These are phyloP conservation scores for Boletus coccyginus DNA, from an alignment of 768 basidiomycete species.

Conservation along the genomic window DNA sequence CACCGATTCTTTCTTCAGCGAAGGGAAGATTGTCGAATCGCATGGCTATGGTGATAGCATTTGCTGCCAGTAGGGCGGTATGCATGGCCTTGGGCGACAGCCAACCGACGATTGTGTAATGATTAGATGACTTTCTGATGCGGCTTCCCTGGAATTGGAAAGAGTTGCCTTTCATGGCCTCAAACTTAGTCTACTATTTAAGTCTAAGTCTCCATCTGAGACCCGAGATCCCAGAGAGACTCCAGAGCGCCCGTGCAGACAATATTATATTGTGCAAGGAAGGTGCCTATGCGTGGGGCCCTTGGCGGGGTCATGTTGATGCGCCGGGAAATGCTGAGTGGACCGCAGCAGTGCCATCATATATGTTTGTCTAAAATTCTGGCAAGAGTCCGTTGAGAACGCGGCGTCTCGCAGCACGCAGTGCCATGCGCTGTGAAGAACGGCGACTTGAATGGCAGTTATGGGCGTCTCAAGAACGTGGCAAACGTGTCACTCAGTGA, in stretches of 20 bases:
- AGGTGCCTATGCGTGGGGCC: background rate
- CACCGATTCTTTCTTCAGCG: slow-evolving; percentile 14
- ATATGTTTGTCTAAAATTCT: background rate
- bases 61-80: background rate
- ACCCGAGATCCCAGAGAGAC: no score
- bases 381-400: slow-evolving; percentile 2
- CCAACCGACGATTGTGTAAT: no score
- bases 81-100: background rate
- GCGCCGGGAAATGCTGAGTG: background rate
- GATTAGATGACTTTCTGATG: no score
- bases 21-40: slow-evolving; percentile 3
- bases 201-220: no score
- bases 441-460: background rate
- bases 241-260: background rate
- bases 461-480: slow-evolving; percentile 5
- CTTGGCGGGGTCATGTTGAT: no score
- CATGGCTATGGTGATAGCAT: slow-evolving; percentile 6
- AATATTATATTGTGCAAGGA: background rate
- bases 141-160: no score
- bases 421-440: background rate
- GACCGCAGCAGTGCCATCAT: background rate
- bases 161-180: no score
- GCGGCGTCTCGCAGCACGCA: slow-evolving; percentile 1
- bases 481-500: background rate
- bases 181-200: no score